Evolutionary conservation across 2,329 filamentous ascomycete genomes (phyloP).

Genomic region (Aspergillus aculeatinus): DNA sequence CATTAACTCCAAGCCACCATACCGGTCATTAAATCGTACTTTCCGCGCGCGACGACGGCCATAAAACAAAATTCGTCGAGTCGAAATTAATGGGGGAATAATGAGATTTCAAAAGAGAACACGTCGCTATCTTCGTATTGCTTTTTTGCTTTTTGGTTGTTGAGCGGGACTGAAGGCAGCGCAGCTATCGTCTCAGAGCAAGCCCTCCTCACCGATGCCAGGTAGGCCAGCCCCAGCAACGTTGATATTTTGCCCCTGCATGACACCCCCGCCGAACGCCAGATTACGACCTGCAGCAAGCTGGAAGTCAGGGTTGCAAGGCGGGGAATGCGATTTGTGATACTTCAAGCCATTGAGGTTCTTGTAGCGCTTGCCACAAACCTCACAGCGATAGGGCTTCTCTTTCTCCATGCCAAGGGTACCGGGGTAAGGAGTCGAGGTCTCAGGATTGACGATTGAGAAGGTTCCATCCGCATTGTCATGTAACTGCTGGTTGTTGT

Average conservation of each 20-base stretch:
- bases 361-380: conserved; percentile 98
- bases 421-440: conserved; percentile 88
- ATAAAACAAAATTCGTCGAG: conserved; percentile 29
- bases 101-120: conserved; percentile 18
- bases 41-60: conserved; percentile 22
- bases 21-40: conserved; percentile 32
- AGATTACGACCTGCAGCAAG: conserved; percentile 47
- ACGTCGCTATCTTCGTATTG: background rate
- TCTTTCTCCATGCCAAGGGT: conserved; percentile 99
- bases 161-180: background rate
- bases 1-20: conserved; percentile 32
- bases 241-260: conserved; percentile 49
- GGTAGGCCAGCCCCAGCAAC: conserved; percentile 50
- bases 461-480: conserved; percentile 97
- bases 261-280: conserved; percentile 43
- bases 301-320: conserved; percentile 82
- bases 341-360: conserved; percentile 99
- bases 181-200: conserved; percentile 26
- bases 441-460: conserved; percentile 96
- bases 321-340: conserved; percentile 78
- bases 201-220: conserved; percentile 47
- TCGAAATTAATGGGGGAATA: conserved; percentile 28
- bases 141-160: background rate
- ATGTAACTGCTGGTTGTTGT: conserved; percentile 93
- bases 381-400: conserved; percentile 96